Conservation (phyloP, 2,329 filamentous ascomycete genomes). For the Hypomyces perniciosus region DNA sequence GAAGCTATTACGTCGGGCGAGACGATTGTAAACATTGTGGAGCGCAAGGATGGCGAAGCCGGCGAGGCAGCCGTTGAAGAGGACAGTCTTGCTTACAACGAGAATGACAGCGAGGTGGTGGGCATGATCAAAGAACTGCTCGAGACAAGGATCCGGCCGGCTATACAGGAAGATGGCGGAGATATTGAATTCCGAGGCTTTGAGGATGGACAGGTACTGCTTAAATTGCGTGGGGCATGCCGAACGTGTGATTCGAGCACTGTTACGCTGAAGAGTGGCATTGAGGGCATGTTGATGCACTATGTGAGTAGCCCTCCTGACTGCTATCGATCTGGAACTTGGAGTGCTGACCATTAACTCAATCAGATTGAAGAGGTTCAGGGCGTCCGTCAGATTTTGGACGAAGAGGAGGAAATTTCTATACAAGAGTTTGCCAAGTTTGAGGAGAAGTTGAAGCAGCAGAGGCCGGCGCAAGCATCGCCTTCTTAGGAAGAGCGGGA, state of each 20-base stretch:
- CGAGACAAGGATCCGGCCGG: conserved; percentile 88
- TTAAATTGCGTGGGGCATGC: conserved; percentile 89
- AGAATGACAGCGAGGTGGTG: conserved; percentile 89
- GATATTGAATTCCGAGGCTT: conserved; percentile 96
- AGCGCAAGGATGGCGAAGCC: conserved; percentile 50
- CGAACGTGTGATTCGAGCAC: conserved; percentile 95
- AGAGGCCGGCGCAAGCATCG: conserved; percentile 20
- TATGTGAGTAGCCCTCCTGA: conserved; percentile 56
- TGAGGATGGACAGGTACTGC: conserved; percentile 68
- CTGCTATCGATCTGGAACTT: background rate
- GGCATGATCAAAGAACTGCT: conserved; percentile 98
- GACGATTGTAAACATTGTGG: conserved; percentile 67
- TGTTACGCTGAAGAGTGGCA: conserved; percentile 93
- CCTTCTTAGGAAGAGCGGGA: background rate
- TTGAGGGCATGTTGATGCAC: conserved; percentile 97
- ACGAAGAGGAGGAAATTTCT: conserved; percentile 86
- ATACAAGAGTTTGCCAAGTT: conserved; percentile 88
- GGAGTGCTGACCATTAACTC: background rate
- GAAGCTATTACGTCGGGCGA: conserved; percentile 83
- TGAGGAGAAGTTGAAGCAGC: conserved; percentile 68
- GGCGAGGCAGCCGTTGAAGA: conserved; percentile 34
- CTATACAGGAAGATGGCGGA: conserved; percentile 95
- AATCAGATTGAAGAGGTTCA: conserved; percentile 90
- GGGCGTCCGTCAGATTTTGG: conserved; percentile 82
- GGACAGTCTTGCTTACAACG: conserved; percentile 75